phyloP scores from a whole-genome alignment of 495 filamentous ascomycete species.

The Recurvomyces mirabilis region DNA sequence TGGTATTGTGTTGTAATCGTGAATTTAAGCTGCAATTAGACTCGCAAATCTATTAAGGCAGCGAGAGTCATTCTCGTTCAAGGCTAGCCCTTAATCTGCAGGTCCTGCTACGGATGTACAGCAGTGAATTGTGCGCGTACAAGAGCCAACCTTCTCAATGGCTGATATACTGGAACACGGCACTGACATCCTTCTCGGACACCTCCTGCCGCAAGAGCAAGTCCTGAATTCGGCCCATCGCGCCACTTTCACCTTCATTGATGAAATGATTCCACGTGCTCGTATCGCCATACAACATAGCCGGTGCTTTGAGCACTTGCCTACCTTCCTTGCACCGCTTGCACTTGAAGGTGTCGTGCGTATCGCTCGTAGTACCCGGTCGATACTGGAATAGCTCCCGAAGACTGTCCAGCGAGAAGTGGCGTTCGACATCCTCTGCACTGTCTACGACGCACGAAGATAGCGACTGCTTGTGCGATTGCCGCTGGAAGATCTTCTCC shows the following conservation, averaged over 20 bases:
- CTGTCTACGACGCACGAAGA: slow-evolving; percentile 97
- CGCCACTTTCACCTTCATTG: slow-evolving; percentile 57
- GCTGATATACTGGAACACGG: slow-evolving; percentile 97
- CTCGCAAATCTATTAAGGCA: too few relatives aligned
- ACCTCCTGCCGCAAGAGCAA: slow-evolving; percentile 81
- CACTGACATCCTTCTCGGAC: slow-evolving; percentile 66
- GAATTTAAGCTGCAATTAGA: too few relatives aligned
- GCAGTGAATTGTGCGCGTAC: too few relatives aligned
- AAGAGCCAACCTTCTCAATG: too few relatives aligned
- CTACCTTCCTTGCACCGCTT: slow-evolving; percentile 80
- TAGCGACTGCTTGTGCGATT: slow-evolving; percentile 94
- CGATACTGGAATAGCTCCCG: slow-evolving; percentile 90
- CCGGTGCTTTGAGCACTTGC: slow-evolving; percentile 78
- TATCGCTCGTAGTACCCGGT: slow-evolving; percentile 73
- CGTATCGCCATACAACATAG: slow-evolving; percentile 94
- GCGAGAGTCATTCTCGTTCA: too few relatives aligned
- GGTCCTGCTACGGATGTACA: too few relatives aligned
- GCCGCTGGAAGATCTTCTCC: slow-evolving; percentile 98
- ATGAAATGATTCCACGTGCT: slow-evolving; percentile 98
- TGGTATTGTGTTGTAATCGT: too few relatives aligned
- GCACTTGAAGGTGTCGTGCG: slow-evolving; percentile 98
- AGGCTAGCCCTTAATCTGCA: too few relatives aligned
- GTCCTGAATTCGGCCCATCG: slow-evolving; percentile 76
- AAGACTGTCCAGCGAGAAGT: slow-evolving; percentile 82
- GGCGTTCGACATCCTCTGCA: slow-evolving; percentile 90